A percentile compares a stretch with the other conserved stretches of the same genome.
Evolutionary conservation across 805 yeast species (phyloP).

Genomic region (Suhomyces sp.): DNA sequence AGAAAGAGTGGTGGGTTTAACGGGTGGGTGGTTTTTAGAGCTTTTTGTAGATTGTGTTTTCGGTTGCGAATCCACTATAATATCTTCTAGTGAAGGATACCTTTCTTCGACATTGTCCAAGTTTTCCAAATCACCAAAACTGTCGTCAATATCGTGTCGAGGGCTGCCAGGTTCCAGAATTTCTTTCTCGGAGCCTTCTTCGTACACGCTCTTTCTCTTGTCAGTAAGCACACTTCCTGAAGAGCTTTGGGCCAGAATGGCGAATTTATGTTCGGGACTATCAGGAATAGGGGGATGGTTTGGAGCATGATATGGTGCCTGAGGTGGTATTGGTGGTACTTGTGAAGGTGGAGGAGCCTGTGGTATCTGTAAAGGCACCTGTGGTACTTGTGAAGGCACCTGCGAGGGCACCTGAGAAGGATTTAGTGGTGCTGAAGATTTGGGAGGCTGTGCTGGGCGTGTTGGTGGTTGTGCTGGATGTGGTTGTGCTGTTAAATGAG

Average conservation of each 20-base stretch:
- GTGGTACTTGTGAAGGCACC: neutral
- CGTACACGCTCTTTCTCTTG: slow-evolving; percentile 1
- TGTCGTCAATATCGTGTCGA: slow-evolving; percentile 1
- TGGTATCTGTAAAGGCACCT: neutral
- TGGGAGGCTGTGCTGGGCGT: slow-evolving; percentile 27
- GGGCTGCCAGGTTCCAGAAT: neutral
- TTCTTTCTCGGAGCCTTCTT: neutral
- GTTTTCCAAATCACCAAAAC: slow-evolving; percentile 36
- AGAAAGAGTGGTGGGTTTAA: slow-evolving; percentile 14
- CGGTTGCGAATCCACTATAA: slow-evolving; percentile 3
- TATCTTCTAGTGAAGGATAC: slow-evolving; percentile 47
- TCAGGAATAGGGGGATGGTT: neutral
- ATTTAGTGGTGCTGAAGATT: slow-evolving; percentile 35
- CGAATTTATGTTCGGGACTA: neutral
- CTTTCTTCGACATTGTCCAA: slow-evolving; percentile 48
- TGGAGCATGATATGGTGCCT: neutral
- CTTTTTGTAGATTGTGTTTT: neutral
- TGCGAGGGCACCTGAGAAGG: neutral
- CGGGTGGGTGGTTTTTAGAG: slow-evolving; percentile 6
- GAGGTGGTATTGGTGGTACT: neutral
- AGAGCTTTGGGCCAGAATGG: neutral
- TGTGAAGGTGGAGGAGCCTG: neutral
- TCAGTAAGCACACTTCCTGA: neutral
- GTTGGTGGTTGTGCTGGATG: neutral
- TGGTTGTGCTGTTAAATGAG: neutral